Evolutionary conservation across 768 basidiomycete genomes (phyloP).

Genomic region (Hortiboletus campestris): DNA sequence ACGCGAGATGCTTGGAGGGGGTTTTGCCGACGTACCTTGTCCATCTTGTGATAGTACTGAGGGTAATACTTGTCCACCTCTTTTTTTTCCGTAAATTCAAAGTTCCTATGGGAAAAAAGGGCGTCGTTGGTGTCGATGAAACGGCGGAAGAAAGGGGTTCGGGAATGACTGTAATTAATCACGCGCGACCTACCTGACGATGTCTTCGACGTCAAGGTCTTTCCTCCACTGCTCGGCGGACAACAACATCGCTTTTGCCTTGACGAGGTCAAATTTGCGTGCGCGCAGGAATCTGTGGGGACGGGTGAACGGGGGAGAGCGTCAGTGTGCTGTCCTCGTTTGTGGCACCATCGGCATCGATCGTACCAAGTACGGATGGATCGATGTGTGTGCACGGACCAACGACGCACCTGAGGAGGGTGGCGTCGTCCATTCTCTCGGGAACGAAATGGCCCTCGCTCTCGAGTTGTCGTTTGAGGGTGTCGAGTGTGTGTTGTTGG

Average conservation of each 20-base stretch:
- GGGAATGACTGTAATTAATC: not conserved
- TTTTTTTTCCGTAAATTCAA: constrained; percentile 80
- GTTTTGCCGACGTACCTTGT: constrained; percentile 56
- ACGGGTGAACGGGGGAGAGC: not conserved
- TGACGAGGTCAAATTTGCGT: constrained; percentile 83
- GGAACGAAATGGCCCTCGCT: constrained; percentile 59
- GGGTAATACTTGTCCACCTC: constrained; percentile 92
- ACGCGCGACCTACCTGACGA: constrained; percentile 52
- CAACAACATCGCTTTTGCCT: constrained; percentile 82
- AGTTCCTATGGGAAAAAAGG: constrained; percentile 49
- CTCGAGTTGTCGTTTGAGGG: constrained; percentile 62
- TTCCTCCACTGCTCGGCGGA: constrained; percentile 86
- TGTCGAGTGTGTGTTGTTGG: constrained; percentile 66
- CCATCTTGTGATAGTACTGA: constrained; percentile 94
- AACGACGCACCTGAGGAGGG: constrained; percentile 56
- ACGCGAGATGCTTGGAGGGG: no score
- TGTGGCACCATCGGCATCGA: constrained; percentile 15
- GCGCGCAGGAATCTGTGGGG: constrained; percentile 80
- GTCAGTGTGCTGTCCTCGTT: not conserved
- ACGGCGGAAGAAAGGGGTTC: no score
- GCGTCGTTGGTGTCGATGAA: not conserved
- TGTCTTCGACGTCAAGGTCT: constrained; percentile 77
- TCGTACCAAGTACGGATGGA: constrained; percentile 2
- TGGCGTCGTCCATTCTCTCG: constrained; percentile 68
- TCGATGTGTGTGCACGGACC: not conserved